Conservation (phyloP, 306 rosid species). For the Macrotyloma uniflorum region DNA sequence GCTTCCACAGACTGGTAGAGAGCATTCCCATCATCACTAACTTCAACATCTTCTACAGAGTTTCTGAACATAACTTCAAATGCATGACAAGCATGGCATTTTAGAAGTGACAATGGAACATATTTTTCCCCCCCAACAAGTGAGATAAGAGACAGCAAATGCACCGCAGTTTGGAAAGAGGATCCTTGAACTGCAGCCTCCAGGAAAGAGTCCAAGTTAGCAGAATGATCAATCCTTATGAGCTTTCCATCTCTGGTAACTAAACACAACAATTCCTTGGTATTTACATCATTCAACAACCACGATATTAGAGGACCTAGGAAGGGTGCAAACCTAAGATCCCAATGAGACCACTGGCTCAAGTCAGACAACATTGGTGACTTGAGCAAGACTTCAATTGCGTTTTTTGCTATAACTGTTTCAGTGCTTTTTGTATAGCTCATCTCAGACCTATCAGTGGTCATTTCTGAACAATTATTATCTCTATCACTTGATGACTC, state of each 20-base stretch:
- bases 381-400: slow-evolving; percentile 65
- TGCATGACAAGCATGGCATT: slow-evolving; percentile 68
- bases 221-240: slow-evolving; percentile 74
- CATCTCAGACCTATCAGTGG: slow-evolving; percentile 35
- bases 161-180: slow-evolving; percentile 76
- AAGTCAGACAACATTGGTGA: slow-evolving; percentile 86
- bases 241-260: slow-evolving; percentile 83
- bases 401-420: slow-evolving; percentile 60
- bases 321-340: slow-evolving; percentile 72
- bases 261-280: slow-evolving; percentile 70
- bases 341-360: slow-evolving; percentile 96
- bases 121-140: slow-evolving; percentile 76
- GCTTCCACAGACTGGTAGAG: slow-evolving; percentile 44
- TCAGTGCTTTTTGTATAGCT: slow-evolving; percentile 36
- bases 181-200: slow-evolving; percentile 83
- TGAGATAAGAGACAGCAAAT: slow-evolving; percentile 67
- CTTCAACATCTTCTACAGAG: slow-evolving; percentile 49
- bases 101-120: slow-evolving; percentile 76
- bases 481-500: slow-evolving; percentile 52
- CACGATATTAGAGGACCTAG: slow-evolving; percentile 86
- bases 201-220: slow-evolving; percentile 77
- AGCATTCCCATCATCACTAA: slow-evolving; percentile 41
- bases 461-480: slow-evolving; percentile 40
- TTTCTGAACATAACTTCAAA: slow-evolving; percentile 74
- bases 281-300: slow-evolving; percentile 72